These are phyloP conservation scores for Cryphonectria naterciae DNA, from an alignment of 2,329 filamentous ascomycete genomes.

Conservation along the genomic window DNA sequence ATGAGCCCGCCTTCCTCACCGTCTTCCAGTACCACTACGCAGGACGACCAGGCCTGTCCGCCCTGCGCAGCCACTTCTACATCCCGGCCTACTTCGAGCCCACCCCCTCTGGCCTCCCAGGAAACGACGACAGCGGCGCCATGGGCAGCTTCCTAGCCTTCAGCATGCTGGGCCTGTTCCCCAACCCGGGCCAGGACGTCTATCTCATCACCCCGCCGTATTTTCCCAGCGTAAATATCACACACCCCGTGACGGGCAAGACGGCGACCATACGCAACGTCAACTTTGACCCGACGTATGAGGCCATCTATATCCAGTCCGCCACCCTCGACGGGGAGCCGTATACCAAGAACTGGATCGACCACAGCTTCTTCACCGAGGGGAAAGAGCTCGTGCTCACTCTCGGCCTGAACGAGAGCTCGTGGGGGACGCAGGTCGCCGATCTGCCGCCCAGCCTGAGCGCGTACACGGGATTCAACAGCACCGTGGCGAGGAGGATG, in stretches of 20 bases:
- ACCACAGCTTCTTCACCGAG: slow-evolving; percentile 68
- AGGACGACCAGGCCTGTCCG: slow-evolving; percentile 62
- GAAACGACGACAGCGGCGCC: slow-evolving; percentile 72
- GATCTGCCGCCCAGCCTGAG: slow-evolving; percentile 67
- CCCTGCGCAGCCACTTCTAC: slow-evolving; percentile 62
- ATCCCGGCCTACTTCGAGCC: slow-evolving; percentile 68
- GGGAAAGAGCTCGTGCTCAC: slow-evolving; percentile 67
- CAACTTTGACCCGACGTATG: slow-evolving; percentile 64
- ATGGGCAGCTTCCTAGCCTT: slow-evolving; percentile 71
- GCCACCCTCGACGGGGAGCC: slow-evolving; percentile 63
- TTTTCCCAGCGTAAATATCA: slow-evolving; percentile 64
- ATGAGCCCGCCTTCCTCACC: slow-evolving; percentile 63
- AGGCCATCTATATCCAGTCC: slow-evolving; percentile 66
- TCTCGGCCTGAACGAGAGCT: slow-evolving; percentile 63
- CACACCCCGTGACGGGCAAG: slow-evolving; percentile 60
- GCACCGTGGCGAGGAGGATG: slow-evolving; percentile 24
- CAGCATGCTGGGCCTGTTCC: slow-evolving; percentile 72
- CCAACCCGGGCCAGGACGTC: slow-evolving; percentile 69
- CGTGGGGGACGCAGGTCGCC: slow-evolving; percentile 62
- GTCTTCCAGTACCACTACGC: slow-evolving; percentile 73
- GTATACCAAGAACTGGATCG: slow-evolving; percentile 69
- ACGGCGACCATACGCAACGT: slow-evolving; percentile 62
- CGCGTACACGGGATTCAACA: slow-evolving; percentile 41
- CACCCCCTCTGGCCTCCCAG: slow-evolving; percentile 63
- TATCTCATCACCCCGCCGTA: slow-evolving; percentile 74